phyloP scores from a whole-genome alignment of 78 protist genomes.

The Dictyostelium intermedium region DNA sequence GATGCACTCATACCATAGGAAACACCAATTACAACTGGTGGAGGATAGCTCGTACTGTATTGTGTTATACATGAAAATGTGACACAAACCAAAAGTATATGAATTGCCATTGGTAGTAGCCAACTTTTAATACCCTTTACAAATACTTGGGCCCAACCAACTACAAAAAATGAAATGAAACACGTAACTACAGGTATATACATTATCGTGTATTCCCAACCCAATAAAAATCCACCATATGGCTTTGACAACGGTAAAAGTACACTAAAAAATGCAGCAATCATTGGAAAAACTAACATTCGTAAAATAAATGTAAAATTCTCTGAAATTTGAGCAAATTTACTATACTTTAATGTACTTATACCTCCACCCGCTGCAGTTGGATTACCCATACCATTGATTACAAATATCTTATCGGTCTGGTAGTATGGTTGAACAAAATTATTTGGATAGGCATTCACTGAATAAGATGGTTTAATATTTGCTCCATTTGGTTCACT shows the following conservation, averaged over 20 bases:
- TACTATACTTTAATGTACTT: not conserved
- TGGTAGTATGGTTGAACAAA: slow-evolving; percentile 9
- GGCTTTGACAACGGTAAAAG: slow-evolving; percentile 19
- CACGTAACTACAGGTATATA: slow-evolving; percentile 46
- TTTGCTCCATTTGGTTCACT: slow-evolving; percentile 2
- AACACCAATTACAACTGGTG: not conserved
- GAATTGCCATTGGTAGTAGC: not conserved
- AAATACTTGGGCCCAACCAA: slow-evolving; percentile 44
- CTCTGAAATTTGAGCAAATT: not conserved
- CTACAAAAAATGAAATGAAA: not conserved
- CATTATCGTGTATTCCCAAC: slow-evolving; percentile 25
- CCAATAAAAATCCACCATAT: slow-evolving; percentile 11
- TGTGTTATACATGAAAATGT: slow-evolving; percentile 29
- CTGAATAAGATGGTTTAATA: not conserved
- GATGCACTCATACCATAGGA: not conserved
- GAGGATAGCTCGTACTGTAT: not conserved
- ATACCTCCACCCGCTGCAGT: not conserved
- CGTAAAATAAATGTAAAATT: slow-evolving; percentile 2
- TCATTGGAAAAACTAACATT: slow-evolving; percentile 16
- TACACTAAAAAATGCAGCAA: slow-evolving; percentile 2
- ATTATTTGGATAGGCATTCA: not conserved
- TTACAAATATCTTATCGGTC: not conserved
- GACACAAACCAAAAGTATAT: not conserved
- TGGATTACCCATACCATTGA: not conserved
- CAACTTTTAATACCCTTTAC: not conserved